Conservation (phyloP, 225 moss, liverwort and hornwort species). For the Bryoerythrophyllum caledonicum region DNA sequence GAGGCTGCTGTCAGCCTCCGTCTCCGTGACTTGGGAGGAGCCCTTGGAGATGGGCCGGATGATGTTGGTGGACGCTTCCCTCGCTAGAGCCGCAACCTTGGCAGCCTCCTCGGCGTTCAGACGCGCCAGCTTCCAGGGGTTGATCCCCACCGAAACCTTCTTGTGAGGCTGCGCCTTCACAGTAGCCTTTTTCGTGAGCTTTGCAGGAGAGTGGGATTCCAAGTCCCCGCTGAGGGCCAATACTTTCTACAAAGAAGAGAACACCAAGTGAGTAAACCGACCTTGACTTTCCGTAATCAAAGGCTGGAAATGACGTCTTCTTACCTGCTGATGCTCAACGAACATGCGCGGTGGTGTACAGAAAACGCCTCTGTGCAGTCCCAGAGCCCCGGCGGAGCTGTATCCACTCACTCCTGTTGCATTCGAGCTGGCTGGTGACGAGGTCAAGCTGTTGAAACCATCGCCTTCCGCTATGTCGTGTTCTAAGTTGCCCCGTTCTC, state of each 20-base stretch:
- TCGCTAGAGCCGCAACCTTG: conserved; percentile 65
- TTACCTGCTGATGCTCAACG: conserved; percentile 81
- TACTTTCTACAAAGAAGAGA: conserved; percentile 30
- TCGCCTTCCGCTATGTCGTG: conserved; percentile 52
- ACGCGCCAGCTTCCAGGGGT: conserved; percentile 89
- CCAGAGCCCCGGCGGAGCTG: conserved; percentile 67
- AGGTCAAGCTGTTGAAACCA: conserved; percentile 63
- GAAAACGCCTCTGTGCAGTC: conserved; percentile 74
- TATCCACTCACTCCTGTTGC: conserved; percentile 77
- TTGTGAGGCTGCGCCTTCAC: conserved; percentile 40
- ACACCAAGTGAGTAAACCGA: background rate
- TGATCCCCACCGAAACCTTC: conserved; percentile 63
- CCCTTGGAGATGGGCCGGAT: conserved; percentile 49
- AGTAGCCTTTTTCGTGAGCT: conserved; percentile 31
- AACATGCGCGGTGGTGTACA: conserved; percentile 95
- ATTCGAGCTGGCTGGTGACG: conserved; percentile 87
- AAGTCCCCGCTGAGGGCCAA: conserved; percentile 43
- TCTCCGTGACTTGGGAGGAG: conserved; percentile 57
- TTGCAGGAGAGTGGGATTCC: conserved; percentile 42
- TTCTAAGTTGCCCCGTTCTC: conserved; percentile 59
- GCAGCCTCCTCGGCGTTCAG: conserved; percentile 65
- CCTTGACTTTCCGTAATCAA: background rate
- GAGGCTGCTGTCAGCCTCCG: conserved; percentile 70
- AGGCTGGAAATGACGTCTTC: background rate
- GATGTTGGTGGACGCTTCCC: conserved; percentile 56